A percentile compares a stretch with the other conserved stretches of the same genome.
Evolutionary conservation across 129 eudicot species (phyloP).

Genomic region (Saposhnikovia divaricata): DNA sequence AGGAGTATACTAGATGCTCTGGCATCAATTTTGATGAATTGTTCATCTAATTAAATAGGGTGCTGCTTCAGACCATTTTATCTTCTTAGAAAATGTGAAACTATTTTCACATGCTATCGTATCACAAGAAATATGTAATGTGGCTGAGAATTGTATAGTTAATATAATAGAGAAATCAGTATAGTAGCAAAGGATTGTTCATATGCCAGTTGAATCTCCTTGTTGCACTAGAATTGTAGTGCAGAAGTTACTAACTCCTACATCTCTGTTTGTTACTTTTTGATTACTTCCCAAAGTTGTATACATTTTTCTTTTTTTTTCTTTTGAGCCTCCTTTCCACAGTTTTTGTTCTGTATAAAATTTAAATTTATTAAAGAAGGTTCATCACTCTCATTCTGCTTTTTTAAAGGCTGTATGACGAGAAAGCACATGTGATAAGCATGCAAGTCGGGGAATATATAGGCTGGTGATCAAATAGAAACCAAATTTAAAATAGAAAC

Average conservation of each 20-base stretch:
- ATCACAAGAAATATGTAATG: neutral
- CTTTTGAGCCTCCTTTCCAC: neutral
- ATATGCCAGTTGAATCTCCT: neutral
- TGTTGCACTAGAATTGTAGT: neutral
- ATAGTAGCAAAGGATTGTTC: neutral
- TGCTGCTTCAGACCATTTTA: neutral
- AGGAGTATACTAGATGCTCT: conserved; percentile 83
- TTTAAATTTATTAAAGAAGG: neutral
- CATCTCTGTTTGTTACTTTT: neutral
- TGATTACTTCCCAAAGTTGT: neutral
- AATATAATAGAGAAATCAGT: neutral
- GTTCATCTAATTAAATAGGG: conserved; percentile 69
- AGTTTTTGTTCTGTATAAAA: neutral
- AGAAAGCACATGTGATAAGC: neutral
- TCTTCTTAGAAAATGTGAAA: neutral
- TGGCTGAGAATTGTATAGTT: neutral
- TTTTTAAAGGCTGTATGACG: neutral
- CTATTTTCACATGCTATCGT: neutral
- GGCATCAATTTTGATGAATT: conserved; percentile 71
- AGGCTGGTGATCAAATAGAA: too few species aligned
- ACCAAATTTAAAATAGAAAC: too few species aligned
- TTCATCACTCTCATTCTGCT: neutral
- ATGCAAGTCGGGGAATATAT: neutral
- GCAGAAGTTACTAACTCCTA: neutral
- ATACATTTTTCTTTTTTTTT: neutral